Conservation (phyloP, 2,329 filamentous ascomycete genomes). For the Fusarium sp. region DNA sequence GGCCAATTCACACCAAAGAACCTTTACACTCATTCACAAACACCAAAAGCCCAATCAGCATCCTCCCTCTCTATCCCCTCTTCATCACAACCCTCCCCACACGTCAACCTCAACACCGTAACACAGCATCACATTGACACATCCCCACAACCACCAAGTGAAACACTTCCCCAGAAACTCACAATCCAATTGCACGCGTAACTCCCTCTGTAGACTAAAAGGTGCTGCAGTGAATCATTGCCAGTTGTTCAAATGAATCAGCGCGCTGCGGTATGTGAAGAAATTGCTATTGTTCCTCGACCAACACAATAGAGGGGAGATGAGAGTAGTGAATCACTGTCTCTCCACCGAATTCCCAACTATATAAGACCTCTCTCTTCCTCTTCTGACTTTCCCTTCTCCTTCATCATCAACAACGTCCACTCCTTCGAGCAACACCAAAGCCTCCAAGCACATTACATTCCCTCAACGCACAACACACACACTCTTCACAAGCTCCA, state of each 20-base stretch:
- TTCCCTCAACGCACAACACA: background rate
- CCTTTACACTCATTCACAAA: background rate
- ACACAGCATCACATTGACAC: constrained; percentile 22
- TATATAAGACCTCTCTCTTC: constrained; percentile 27
- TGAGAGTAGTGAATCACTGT: constrained; percentile 25
- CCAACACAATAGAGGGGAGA: background rate
- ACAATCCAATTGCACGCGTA: constrained; percentile 3
- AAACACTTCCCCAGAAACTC: constrained; percentile 23
- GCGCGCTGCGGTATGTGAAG: background rate
- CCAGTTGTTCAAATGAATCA: background rate
- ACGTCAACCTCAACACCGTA: constrained; percentile 7
- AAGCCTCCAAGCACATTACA: constrained; percentile 17
- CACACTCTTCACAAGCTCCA: background rate
- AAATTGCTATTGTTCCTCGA: background rate
- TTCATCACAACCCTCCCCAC: constrained; percentile 1
- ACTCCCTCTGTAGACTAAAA: background rate
- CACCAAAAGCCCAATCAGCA: background rate
- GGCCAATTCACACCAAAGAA: too few relatives aligned
- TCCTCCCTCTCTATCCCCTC: background rate
- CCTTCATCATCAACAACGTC: constrained; percentile 13
- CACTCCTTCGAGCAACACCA: constrained; percentile 4
- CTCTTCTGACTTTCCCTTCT: constrained; percentile 1
- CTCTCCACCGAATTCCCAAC: constrained; percentile 1
- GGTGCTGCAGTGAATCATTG: constrained; percentile 4
- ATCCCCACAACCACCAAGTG: constrained; percentile 13